Conservation (phyloP, 2,329 filamentous ascomycete species). For the Sclerotinia trifoliorum region DNA sequence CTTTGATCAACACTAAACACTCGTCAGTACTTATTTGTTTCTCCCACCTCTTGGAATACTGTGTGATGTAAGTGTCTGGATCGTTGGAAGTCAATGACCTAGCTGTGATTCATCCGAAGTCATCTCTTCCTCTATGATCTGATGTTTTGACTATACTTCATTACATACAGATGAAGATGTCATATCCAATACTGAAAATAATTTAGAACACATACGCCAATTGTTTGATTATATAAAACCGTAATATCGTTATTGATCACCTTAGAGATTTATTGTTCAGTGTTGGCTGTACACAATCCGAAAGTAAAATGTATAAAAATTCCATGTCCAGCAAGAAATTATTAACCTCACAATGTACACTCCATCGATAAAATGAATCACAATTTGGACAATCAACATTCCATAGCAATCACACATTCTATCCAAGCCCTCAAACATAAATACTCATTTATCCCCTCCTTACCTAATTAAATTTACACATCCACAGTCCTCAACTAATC, state of each 20-base stretch:
- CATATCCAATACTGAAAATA: not conserved
- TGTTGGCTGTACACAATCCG: no score
- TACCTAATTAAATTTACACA: no score
- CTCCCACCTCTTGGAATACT: fast-evolving
- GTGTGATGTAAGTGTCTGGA: fast-evolving
- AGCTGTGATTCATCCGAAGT: not conserved
- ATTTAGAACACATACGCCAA: not conserved
- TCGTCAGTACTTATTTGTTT: not conserved
- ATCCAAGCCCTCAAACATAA: not conserved
- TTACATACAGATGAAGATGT: no score
- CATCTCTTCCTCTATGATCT: not conserved
- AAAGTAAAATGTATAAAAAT: not conserved
- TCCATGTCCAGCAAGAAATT: not conserved
- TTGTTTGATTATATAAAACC: not conserved
- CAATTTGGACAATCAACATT: not conserved
- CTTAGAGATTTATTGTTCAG: no score
- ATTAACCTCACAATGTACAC: not conserved
- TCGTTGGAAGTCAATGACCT: fast-evolving
- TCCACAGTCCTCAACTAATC: no score
- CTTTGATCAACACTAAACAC: not conserved
- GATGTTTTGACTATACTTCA: not conserved
- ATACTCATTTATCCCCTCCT: not conserved
- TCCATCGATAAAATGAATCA: not conserved
- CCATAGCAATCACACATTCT: not conserved
- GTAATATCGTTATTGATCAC: not conserved